A percentile compares a stretch with the other conserved stretches of the same genome.
Evolutionary conservation across 352 stramenopile species (phyloP).

Genomic region (Globisporangium splendens): DNA sequence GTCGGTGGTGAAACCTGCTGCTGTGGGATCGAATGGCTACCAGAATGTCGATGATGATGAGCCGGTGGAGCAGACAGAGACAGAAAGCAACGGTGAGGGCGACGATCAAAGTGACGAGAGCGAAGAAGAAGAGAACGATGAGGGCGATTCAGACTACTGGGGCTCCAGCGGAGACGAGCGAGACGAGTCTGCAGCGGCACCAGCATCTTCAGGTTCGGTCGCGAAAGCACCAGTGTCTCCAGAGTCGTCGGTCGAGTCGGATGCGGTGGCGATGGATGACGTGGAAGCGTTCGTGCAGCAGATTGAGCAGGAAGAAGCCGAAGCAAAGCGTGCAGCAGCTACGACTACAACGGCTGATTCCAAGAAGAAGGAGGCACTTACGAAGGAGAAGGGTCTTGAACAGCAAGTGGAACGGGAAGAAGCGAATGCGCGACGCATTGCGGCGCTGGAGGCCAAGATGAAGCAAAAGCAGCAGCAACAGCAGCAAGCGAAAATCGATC

Average conservation of each 20-base stretch:
- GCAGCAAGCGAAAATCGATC: slow-evolving; percentile 28
- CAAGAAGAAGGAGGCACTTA: neutral
- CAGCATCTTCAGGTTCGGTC: no score
- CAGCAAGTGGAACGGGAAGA: slow-evolving; percentile 20
- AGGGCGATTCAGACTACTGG: slow-evolving; percentile 17
- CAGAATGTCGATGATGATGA: no score
- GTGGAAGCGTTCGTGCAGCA: slow-evolving; percentile 39
- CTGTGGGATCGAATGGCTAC: neutral
- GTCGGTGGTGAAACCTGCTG: neutral
- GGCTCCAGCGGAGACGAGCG: slow-evolving; percentile 12
- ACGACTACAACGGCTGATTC: no score
- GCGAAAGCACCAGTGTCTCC: no score
- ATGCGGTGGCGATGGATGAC: slow-evolving; percentile 20
- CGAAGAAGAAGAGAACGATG: slow-evolving; percentile 12
- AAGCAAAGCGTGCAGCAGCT: neutral
- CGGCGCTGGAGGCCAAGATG: slow-evolving; percentile 43
- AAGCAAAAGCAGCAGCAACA: slow-evolving; percentile 24
- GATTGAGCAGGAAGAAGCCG: slow-evolving; percentile 13
- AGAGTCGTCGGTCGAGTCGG: neutral
- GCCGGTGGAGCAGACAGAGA: neutral
- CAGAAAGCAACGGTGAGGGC: slow-evolving; percentile 7
- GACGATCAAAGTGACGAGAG: no score
- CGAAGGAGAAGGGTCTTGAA: slow-evolving; percentile 9
- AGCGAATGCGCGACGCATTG: slow-evolving; percentile 43
- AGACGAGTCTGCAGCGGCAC: slow-evolving; percentile 1